Evolutionary conservation across 2,329 filamentous ascomycete genomes (phyloP).

Genomic region (Scorias spongiosa): DNA sequence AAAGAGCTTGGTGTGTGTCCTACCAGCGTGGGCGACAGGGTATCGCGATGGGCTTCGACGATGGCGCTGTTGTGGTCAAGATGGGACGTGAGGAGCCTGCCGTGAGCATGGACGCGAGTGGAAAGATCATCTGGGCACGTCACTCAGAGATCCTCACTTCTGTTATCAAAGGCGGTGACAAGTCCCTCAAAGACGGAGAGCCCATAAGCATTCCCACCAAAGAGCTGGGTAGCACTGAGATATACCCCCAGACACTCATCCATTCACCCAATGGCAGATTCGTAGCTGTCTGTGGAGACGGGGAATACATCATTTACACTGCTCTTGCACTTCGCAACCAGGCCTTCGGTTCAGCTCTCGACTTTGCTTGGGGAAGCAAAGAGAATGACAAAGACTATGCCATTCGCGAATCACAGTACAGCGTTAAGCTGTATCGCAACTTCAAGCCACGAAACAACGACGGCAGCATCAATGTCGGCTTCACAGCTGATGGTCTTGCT

Average conservation of each 20-base stretch:
- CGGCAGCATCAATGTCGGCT: constrained; percentile 64
- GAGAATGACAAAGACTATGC: constrained; percentile 98
- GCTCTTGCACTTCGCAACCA: constrained; percentile 94
- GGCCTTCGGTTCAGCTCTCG: constrained; percentile 84
- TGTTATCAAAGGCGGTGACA: constrained; percentile 85
- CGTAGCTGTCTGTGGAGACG: constrained; percentile 81
- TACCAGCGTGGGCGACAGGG: constrained; percentile 92
- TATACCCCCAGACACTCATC: constrained; percentile 85
- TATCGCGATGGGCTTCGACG: constrained; percentile 90
- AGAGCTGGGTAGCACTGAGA: constrained; percentile 88
- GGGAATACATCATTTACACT: constrained; percentile 98
- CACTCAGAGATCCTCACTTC: constrained; percentile 92
- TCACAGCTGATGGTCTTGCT: constrained; percentile 80
- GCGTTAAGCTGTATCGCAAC: constrained; percentile 95
- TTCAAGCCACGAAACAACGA: constrained; percentile 84
- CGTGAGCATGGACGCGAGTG: constrained; percentile 90
- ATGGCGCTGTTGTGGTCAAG: constrained; percentile 94
- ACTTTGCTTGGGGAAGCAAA: constrained; percentile 94
- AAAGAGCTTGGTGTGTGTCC: constrained; percentile 93
- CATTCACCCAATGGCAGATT: constrained; percentile 95
- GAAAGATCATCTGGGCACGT: constrained; percentile 90
- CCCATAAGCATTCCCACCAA: constrained; percentile 79
- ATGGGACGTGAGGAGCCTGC: constrained; percentile 95
- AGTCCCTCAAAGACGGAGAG: constrained; percentile 71
- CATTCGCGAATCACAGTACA: constrained; percentile 85